Conservation (phyloP, 2,329 filamentous ascomycete genomes). For the Ceratocystis cubensis region DNA sequence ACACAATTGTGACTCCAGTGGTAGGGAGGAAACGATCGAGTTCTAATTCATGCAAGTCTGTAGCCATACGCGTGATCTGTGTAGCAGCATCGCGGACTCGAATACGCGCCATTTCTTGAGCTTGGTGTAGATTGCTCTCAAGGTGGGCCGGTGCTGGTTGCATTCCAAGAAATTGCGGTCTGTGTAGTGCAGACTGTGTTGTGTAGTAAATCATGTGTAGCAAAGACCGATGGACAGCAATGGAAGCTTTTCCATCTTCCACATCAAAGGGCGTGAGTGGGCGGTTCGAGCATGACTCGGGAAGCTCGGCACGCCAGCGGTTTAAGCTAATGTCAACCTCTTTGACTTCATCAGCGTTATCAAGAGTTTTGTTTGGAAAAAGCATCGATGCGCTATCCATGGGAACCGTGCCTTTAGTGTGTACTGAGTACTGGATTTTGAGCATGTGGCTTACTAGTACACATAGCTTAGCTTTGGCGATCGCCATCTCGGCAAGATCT, state of each 20-base stretch:
- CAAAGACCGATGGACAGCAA: constrained; percentile 65
- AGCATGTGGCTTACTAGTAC: constrained; percentile 82
- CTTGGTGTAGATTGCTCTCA: constrained; percentile 18
- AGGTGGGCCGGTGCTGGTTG: constrained; percentile 33
- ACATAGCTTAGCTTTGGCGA: constrained; percentile 81
- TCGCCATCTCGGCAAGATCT: constrained; percentile 75
- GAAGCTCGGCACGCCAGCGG: constrained; percentile 62
- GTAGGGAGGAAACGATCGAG: constrained; percentile 75
- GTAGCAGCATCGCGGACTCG: constrained; percentile 74
- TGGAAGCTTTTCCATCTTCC: constrained; percentile 46
- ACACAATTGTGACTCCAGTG: constrained; percentile 77
- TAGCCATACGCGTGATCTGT: constrained; percentile 74
- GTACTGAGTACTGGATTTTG: constrained; percentile 79
- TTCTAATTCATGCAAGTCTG: constrained; percentile 57
- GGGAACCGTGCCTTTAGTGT: constrained; percentile 70
- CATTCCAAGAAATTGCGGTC: constrained; percentile 76
- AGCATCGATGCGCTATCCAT: constrained; percentile 79
- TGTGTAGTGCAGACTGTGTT: constrained; percentile 77
- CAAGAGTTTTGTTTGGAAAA: constrained; percentile 73
- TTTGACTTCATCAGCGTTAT: constrained; percentile 69
- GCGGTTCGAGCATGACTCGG: constrained; percentile 57
- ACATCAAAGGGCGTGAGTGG: constrained; percentile 42
- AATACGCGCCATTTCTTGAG: constrained; percentile 57
- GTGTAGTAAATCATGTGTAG: constrained; percentile 91
- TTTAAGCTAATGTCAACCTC: constrained; percentile 67